Base-by-base conservation (phyloP, 257 asterid species). In the Fraxinus pennsylvanica region DNA sequence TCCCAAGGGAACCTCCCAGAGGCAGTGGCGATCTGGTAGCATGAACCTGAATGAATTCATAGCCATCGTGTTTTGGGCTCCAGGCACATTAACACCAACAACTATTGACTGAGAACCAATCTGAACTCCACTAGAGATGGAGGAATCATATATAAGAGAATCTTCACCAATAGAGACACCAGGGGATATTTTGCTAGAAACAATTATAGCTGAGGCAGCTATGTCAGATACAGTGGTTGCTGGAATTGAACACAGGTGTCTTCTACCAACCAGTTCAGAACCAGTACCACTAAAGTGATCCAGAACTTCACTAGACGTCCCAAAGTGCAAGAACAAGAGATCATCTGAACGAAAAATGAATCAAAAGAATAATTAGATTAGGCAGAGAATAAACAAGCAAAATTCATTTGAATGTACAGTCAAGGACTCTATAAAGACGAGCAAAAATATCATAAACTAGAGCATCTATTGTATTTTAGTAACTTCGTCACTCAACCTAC, bases 21-120 rank as follows among this genome's bases (percentile, higher is more conserved):
- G 90, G 88, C 99, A 96, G 86, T 92, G 97, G n/a, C 98, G 97
- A 82, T 93, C 98, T 19, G 98, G 99, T 76, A 96, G 97, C 86
- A 87, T 87, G 90, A 96, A 96, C 75, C 84, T 87, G 86, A 89
- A 89, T 22, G 90, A 79, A 78, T 78, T 86, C 76, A 82, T 85
- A 69, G 59, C 74, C 33, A 36, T 61, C 19, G 27, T 61, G 74
- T 57, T 81, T 71, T 75, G 81, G 69, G 72, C 69, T 69, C 81
- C 90, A 36, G 94, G 94, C 76, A 91, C 86, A 82, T 87, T 82
- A 68, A 93, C 82, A 65, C 99, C 96, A 71, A 96, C 99, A 87
- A 92, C 94, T 79, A 96, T 87, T 52, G 97, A 90, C 84, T 79
- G 97, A 65, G 99, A 96, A 84, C 98, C 98, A 78, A 96, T 90